phyloP scores from a whole-genome alignment of 306 rosid genomes.

The cucumber (Cucumis sativus) region DNA sequence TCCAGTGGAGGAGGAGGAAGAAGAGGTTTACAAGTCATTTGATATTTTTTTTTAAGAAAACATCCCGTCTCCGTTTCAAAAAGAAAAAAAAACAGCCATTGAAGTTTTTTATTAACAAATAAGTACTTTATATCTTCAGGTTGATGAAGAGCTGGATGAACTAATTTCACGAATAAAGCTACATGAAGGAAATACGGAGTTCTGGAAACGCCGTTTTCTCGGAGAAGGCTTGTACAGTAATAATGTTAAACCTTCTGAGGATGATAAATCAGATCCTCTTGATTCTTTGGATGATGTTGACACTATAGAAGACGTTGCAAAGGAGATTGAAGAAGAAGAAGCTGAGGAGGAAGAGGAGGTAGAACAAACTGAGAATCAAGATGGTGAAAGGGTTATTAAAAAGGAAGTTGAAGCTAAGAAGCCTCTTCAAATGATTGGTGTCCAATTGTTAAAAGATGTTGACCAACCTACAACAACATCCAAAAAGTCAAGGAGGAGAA shows the following conservation, averaged over 20 bases:
- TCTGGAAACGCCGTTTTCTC: conserved; percentile 84
- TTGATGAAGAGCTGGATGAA: conserved; percentile 87
- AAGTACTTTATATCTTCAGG: conserved; percentile 20
- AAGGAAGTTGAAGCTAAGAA: conserved; percentile 70
- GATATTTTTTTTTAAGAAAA: background rate
- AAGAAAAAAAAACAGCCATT: background rate
- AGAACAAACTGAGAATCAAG: conserved; percentile 60
- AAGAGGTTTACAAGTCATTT: conserved; percentile 43
- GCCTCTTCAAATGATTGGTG: conserved; percentile 96
- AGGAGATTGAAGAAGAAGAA: conserved; percentile 73
- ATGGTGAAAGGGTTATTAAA: conserved; percentile 68
- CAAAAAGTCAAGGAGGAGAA: conserved; percentile 46
- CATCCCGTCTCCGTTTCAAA: no score
- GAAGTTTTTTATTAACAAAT: background rate
- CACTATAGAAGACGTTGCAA: conserved; percentile 38
- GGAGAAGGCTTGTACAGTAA: conserved; percentile 56
- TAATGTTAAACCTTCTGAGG: conserved; percentile 26
- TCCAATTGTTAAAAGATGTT: conserved; percentile 78
- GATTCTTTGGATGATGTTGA: conserved; percentile 46
- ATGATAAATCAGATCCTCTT: conserved; percentile 24
- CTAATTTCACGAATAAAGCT: conserved; percentile 70
- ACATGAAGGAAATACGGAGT: conserved; percentile 86
- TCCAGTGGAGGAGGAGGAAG: conserved; percentile 85
- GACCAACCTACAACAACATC: conserved; percentile 44
- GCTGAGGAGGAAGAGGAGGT: conserved; percentile 57